Evolutionary conservation across 148 eudicot genomes (phyloP), one percentile per base, ranked within the genome.

Genomic region (Cornus florida): DNA sequence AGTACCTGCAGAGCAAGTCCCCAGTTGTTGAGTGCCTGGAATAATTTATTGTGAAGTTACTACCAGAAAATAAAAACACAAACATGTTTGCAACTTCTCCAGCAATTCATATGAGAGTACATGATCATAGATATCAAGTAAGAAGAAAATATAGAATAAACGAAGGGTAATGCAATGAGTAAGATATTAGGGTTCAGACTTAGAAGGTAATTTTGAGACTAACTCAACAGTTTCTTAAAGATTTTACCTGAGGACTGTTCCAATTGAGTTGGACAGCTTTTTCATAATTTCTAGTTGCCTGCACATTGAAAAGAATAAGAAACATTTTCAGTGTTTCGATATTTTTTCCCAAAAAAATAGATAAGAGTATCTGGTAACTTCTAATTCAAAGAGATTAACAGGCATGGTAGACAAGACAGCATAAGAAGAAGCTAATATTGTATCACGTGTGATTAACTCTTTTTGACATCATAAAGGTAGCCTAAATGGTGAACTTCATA

Each of bases 21-120:
- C 98, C 97, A 95, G 83, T 96, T 96, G 87, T 96, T 96, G 62
- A 96, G 97, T 53, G 98, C 99, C 98, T 96, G 91, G 65, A 85
- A 88, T 69, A 38, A 70, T 74, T 83, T 73, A 79, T 69, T 60
- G 56, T 68, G 20, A 19, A 78, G 32, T 60, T 38, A 75, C 38
- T 56, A 56, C 41, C 46, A 59, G 13, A 75, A 35, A 50, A 24
- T 67, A 22, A 48, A 35, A 48, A 43, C 33, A 35, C 22, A 60
- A 60, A 22, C 32, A 17, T 2, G 5, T 62, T 62, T 14, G 20
- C 23, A n/a, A 62, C 66, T 62, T 56, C 2, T 60, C 70, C 56
- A 56, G 50, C 3, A 79, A 68, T 62, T 20, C 28, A 41, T 50
- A 66, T 35, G 53, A 43, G 41, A 35, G 62, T 17, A 19, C 56